Percentiles rank a stretch among this genome's conserved stretches.
Evolutionary conservation across 2,329 filamentous ascomycete genomes (phyloP).

Genomic region (Esteya vermicola): DNA sequence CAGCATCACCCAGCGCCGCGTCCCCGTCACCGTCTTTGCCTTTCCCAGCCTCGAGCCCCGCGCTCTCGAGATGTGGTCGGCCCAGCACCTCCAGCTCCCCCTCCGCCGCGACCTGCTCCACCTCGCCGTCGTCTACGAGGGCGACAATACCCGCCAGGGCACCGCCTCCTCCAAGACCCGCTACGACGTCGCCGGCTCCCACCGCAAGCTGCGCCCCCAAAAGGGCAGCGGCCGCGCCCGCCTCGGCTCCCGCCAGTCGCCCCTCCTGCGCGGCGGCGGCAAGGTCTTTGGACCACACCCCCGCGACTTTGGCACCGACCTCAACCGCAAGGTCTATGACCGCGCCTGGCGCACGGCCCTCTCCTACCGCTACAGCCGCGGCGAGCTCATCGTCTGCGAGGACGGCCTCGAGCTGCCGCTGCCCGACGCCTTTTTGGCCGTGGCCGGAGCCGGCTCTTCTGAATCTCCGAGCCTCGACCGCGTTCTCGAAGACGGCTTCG

Average conservation of each 20-base stretch:
- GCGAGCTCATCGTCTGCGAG: conserved; percentile 76
- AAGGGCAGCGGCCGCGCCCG: conserved; percentile 77
- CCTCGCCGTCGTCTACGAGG: conserved; percentile 83
- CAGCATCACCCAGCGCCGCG: conserved; percentile 46
- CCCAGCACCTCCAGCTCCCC: conserved; percentile 74
- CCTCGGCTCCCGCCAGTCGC: conserved; percentile 66
- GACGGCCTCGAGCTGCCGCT: conserved; percentile 56
- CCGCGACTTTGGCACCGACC: conserved; percentile 71
- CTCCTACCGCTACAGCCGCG: conserved; percentile 76
- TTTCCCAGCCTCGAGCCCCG: conserved; percentile 84
- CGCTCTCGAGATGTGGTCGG: conserved; percentile 61
- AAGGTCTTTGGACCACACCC: conserved; percentile 84
- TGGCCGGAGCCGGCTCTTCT: conserved; percentile 21
- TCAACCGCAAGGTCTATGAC: conserved; percentile 87
- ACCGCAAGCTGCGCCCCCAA: conserved; percentile 68
- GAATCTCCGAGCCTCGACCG: conserved; percentile 18
- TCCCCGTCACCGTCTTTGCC: conserved; percentile 73
- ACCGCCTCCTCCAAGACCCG: conserved; percentile 74
- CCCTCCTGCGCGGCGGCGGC: conserved; percentile 71
- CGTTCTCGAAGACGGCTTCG: conserved; percentile 30
- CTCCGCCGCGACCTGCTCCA: conserved; percentile 86
- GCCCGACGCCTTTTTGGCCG: conserved; percentile 31
- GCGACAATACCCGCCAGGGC: conserved; percentile 73
- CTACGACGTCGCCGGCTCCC: conserved; percentile 69
- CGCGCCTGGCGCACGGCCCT: conserved; percentile 89